phyloP scores from a whole-genome alignment of 2,329 filamentous ascomycete genomes.

The Neopestalotiopsis rosae region DNA sequence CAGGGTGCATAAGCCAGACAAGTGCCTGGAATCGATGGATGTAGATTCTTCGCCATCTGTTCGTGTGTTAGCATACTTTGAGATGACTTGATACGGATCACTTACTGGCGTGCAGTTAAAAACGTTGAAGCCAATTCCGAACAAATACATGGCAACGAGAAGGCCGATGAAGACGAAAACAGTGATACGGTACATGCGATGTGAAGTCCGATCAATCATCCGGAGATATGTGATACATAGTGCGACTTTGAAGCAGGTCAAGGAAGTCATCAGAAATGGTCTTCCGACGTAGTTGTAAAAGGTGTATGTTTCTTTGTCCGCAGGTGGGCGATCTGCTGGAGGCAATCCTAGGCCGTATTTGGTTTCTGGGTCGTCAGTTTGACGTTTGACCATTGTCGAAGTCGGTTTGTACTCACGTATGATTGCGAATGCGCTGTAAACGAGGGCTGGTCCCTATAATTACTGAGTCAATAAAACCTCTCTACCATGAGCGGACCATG shows the following conservation, averaged over 20 bases:
- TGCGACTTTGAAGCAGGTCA: not conserved
- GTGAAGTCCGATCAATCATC: not conserved
- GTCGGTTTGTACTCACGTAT: not conserved
- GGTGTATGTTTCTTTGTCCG: not conserved
- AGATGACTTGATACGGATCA: not conserved
- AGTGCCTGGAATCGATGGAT: not conserved
- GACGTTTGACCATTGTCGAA: not conserved
- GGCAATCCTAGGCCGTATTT: not conserved
- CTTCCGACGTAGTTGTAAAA: not conserved
- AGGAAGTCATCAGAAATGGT: not conserved
- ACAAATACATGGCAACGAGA: not conserved
- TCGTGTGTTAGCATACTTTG: not conserved
- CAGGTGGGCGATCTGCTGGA: not conserved
- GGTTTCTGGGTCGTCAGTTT: not conserved
- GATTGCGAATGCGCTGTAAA: not conserved
- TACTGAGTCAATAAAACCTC: not conserved
- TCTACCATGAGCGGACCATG: not conserved
- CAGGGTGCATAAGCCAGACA: not conserved
- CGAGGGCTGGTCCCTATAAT: not conserved
- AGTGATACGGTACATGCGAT: not conserved
- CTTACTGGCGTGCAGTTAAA: not conserved
- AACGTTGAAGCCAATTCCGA: not conserved
- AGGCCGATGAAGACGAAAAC: not conserved
- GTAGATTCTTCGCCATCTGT: not conserved
- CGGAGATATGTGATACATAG: not conserved